Percentiles rank a stretch among this genome's conserved stretches.
Evolutionary conservation across 179 eudicot species (phyloP).

Genomic region (Drosera spatulata): DNA sequence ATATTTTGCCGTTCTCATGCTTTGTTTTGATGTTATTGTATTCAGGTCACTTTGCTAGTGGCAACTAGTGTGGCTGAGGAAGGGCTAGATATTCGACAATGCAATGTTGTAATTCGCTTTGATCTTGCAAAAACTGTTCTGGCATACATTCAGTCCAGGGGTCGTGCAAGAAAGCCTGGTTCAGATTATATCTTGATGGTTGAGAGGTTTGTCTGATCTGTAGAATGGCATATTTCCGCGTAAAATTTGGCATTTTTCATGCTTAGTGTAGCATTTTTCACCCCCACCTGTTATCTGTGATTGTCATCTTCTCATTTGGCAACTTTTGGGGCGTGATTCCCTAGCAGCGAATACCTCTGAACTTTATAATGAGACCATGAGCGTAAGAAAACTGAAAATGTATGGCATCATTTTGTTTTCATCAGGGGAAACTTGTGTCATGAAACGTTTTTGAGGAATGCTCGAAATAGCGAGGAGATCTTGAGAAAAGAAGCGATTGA

Average conservation of each 20-base stretch:
- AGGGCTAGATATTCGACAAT: slow-evolving; percentile 98
- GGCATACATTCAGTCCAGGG: slow-evolving; percentile 97
- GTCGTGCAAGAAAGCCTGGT: slow-evolving; percentile 99
- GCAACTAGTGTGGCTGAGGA: slow-evolving; percentile 99
- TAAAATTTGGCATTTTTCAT: neutral
- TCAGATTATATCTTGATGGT: slow-evolving; percentile 98
- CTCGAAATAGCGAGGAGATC: slow-evolving; percentile 95
- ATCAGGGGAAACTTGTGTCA: slow-evolving; percentile 80
- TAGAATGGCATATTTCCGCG: neutral
- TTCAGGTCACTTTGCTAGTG: slow-evolving; percentile 86
- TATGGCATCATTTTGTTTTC: slow-evolving; percentile 7
- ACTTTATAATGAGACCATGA: no score
- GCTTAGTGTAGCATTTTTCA: neutral
- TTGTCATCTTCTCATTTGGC: no score
- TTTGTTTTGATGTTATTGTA: neutral
- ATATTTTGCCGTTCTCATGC: neutral
- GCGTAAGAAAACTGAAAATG: neutral
- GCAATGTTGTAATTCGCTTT: slow-evolving; percentile 97
- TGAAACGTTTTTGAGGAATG: slow-evolving; percentile 84
- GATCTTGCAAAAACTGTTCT: slow-evolving; percentile 98
- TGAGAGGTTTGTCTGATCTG: slow-evolving; percentile 53
- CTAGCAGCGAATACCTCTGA: no score
- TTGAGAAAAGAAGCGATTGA: slow-evolving; percentile 94
- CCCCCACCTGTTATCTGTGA: no score
- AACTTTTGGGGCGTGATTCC: no score